Evolutionary conservation across 2,329 filamentous ascomycete genomes (phyloP), one percentile per base, ranked within the genome.

Genomic region (Ophiobolus disseminans): DNA sequence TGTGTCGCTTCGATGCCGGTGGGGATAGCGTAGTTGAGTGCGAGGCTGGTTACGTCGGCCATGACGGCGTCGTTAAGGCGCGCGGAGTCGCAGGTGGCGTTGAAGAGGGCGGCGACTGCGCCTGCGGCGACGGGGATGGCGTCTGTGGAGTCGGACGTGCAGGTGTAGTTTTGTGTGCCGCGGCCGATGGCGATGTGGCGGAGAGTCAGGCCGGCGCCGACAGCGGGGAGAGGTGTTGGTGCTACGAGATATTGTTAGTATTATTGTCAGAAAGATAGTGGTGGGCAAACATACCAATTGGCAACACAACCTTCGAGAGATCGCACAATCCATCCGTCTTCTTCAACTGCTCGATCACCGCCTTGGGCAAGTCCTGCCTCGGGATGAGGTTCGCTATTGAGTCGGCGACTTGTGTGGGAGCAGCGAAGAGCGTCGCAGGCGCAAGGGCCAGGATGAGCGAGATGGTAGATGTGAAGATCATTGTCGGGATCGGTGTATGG

Each of bases 131-230:
- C 79, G 11, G 93, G 92, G 0, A 75, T 76, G 0, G 84, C 82
- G 3, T 82, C 82, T 1, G 82, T 69, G 60, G 88, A 82, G 48
- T 59, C 51, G 3, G 70, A 76, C 49, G 83, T 78, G 79, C 93
- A 97, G 41, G 90, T 95, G 79, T 97, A 97, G 81, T 97, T 97
- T 77, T 97, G 87, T 6, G 89, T 94, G 51, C 93, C 93, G 35
- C 90, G 87, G 64, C 93, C 93, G 54, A 97, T 79, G 68, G 88
- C 90, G 45, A 97, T 88, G 74, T 95, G 90, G 68, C 84, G 82
- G 40, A 95, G 80, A 3, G 69, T 77, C 22, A 90, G 78, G 46
- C 86, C 88, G 5, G 77, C 58, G 0, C 83, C 75, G 11, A 85
- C 84, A 6, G 78, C 56, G 11, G 88, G 85, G 5, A 96, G 80